These are phyloP conservation scores for Backusella australiensis DNA, from an alignment of 192 early-diverging fungal species.

Conservation along the genomic window DNA sequence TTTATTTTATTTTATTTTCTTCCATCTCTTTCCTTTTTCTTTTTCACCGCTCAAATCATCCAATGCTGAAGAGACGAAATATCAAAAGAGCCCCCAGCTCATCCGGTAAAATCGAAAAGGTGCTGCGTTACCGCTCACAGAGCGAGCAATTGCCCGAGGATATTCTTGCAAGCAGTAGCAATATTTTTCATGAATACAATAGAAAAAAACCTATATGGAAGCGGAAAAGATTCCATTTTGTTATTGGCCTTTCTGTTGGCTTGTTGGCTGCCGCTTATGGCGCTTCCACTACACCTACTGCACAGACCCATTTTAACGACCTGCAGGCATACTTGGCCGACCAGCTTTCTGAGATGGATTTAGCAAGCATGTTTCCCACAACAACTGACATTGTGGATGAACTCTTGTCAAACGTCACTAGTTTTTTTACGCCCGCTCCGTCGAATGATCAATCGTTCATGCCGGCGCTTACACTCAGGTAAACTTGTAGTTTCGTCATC, in stretches of 20 bases:
- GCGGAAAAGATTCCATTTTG: slow-evolving; percentile 25
- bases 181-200: background rate
- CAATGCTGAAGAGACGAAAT: background rate
- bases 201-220: slow-evolving; percentile 22
- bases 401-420: slow-evolving; percentile 61
- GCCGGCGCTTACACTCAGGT: slow-evolving; percentile 35
- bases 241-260: slow-evolving; percentile 19
- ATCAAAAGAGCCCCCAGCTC: background rate
- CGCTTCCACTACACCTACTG: slow-evolving; percentile 36
- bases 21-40: background rate
- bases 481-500: background rate
- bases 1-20: background rate
- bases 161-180: slow-evolving; percentile 16
- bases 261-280: slow-evolving; percentile 21
- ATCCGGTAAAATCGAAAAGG: background rate
- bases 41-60: background rate
- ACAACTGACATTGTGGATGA: slow-evolving; percentile 65
- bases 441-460: slow-evolving; percentile 46
- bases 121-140: background rate
- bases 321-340: slow-evolving; percentile 39
- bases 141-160: slow-evolving; percentile 21
- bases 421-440: slow-evolving; percentile 44
- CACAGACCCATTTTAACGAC: slow-evolving; percentile 35
- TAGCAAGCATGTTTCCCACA: slow-evolving; percentile 60
- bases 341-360: slow-evolving; percentile 59